Evolutionary conservation across 441 rosid genomes (phyloP).

Genomic region (Daphne laureola): DNA sequence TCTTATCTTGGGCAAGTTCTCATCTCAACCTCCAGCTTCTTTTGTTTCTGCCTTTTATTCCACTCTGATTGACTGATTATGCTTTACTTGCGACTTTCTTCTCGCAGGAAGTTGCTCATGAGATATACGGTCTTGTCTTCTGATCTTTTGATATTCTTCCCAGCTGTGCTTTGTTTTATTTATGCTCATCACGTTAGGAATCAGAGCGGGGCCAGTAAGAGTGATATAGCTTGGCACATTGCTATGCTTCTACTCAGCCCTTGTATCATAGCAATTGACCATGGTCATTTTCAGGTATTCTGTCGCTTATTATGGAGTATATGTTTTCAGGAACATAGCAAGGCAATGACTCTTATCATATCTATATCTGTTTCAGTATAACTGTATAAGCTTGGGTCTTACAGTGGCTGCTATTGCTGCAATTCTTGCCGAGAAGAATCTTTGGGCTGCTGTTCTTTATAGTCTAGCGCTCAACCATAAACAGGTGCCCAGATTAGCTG

Average conservation of each 20-base stretch:
- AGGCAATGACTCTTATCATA: conserved; percentile 10
- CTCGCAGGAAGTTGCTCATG: conserved; percentile 74
- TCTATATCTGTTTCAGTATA: conserved; percentile 47
- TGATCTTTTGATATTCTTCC: conserved; percentile 69
- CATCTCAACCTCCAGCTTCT: neutral
- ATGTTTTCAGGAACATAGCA: conserved; percentile 1
- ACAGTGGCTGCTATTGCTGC: conserved; percentile 72
- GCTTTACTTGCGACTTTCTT: neutral
- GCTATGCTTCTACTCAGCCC: conserved; percentile 65
- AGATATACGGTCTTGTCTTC: conserved; percentile 85
- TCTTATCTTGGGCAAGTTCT: conserved; percentile 55
- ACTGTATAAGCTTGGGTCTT: conserved; percentile 90
- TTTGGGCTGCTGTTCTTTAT: conserved; percentile 56
- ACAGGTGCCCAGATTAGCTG: conserved; percentile 42
- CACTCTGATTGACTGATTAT: conserved; percentile 17
- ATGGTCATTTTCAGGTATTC: conserved; percentile 95
- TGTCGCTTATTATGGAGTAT: too few species aligned
- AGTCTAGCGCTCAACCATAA: conserved; percentile 89
- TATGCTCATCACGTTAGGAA: conserved; percentile 31
- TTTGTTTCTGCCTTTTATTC: neutral
- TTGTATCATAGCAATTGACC: conserved; percentile 74
- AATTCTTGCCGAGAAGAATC: conserved; percentile 53
- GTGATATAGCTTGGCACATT: conserved; percentile 63
- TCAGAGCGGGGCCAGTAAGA: conserved; percentile 12
- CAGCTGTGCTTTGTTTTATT: conserved; percentile 59